A percentile compares a stretch with the other conserved stretches of the same genome.
These are phyloP conservation scores for Vigna reflexopilosa DNA, from an alignment of 306 rosid species.

Conservation along the genomic window DNA sequence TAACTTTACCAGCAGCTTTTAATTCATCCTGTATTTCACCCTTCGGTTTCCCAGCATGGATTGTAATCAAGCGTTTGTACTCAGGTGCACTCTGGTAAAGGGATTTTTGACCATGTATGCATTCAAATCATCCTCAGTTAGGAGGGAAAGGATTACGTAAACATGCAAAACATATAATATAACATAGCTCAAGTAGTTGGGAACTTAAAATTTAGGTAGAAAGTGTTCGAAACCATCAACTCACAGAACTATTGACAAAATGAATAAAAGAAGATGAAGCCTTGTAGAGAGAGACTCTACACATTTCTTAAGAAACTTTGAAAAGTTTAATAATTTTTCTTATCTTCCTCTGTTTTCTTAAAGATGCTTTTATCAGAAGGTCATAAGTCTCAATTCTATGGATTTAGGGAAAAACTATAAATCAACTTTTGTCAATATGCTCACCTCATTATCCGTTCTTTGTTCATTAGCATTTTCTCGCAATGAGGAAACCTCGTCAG, in stretches of 20 bases:
- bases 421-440: constrained; percentile 13
- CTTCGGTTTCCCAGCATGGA: constrained; percentile 80
- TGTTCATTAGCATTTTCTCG: constrained; percentile 36
- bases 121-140: constrained; percentile 50
- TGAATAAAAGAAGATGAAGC: too few relatives aligned
- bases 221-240: too few relatives aligned
- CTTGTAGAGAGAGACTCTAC: too few relatives aligned
- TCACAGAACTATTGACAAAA: too few relatives aligned
- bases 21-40: constrained; percentile 62
- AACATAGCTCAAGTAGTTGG: neutral
- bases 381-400: constrained; percentile 8
- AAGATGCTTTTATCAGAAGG: neutral
- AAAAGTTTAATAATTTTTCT: too few relatives aligned
- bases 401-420: neutral
- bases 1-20: constrained; percentile 54
- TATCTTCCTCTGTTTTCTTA: too few relatives aligned
- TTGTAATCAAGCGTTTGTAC: constrained; percentile 75
- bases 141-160: neutral
- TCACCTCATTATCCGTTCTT: constrained; percentile 57
- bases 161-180: neutral
- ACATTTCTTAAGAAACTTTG: too few relatives aligned
- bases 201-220: constrained; percentile 9
- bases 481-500: constrained; percentile 42
- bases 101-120: constrained; percentile 49
- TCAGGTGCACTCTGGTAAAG: constrained; percentile 55